Conservation (phyloP, 352 stramenopile genomes). For the Globisporangium middletonii region DNA sequence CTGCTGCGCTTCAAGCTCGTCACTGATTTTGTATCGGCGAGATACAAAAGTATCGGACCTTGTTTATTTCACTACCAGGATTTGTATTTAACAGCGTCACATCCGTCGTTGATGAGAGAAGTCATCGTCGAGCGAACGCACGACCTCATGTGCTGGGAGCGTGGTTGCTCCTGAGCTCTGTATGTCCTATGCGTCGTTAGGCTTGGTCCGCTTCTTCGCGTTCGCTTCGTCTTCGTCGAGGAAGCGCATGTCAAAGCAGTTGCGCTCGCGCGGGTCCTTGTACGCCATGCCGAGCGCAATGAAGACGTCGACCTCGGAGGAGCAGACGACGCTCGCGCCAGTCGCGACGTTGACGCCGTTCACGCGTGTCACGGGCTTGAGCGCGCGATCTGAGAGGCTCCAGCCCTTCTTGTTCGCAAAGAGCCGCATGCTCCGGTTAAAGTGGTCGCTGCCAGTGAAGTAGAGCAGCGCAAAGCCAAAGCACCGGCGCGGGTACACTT, state of each 20-base stretch:
- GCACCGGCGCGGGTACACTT: conserved; percentile 74
- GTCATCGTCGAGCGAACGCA: no score
- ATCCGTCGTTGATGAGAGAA: no score
- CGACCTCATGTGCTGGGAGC: no score
- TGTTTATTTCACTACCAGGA: no score
- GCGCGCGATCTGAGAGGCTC: conserved; percentile 58
- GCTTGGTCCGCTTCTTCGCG: conserved; percentile 22
- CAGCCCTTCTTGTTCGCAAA: conserved; percentile 79
- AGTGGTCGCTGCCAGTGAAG: conserved; percentile 90
- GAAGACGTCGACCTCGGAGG: conserved; percentile 80
- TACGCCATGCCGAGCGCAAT: conserved; percentile 80
- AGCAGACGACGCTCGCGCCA: conserved; percentile 68
- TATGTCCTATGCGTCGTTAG: no score
- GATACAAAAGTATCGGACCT: no score
- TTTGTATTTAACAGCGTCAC: no score
- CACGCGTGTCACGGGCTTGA: conserved; percentile 54
- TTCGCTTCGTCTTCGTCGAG: conserved; percentile 68
- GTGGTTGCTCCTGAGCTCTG: no score
- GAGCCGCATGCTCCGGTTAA: conserved; percentile 84
- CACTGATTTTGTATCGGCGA: no score
- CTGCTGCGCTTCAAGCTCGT: background rate
- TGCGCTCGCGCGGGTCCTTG: conserved; percentile 71
- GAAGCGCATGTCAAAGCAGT: conserved; percentile 81
- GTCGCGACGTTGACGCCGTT: conserved; percentile 58
- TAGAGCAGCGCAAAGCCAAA: conserved; percentile 86